Percentiles rank a stretch among this genome's conserved stretches.
Conservation (phyloP, 2,329 filamentous ascomycete species). For the Trichoderma arundinaceum region DNA sequence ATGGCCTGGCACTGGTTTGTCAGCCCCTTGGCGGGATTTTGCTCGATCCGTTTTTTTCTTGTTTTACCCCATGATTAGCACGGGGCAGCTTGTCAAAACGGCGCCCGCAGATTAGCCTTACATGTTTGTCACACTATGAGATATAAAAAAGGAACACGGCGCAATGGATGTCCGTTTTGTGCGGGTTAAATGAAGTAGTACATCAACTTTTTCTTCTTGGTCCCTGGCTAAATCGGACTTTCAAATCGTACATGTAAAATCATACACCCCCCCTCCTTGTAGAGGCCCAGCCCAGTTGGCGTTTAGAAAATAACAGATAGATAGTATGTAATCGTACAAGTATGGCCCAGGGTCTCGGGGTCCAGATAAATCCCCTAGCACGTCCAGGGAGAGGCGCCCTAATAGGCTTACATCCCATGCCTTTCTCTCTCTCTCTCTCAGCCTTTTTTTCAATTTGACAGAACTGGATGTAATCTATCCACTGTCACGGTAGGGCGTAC, state of each 20-base stretch:
- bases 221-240: constrained; percentile 2
- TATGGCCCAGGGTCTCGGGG: neutral
- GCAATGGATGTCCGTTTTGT: neutral
- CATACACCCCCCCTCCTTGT: constrained; percentile 1
- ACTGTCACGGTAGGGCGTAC: constrained; percentile 4
- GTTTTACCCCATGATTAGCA: constrained; percentile 5
- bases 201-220: neutral
- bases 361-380: neutral
- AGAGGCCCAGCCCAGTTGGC: neutral
- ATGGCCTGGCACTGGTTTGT: neutral
- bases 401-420: constrained; percentile 23
- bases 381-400: constrained; percentile 2
- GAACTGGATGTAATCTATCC: neutral
- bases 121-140: neutral
- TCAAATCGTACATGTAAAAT: neutral
- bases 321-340: no score
- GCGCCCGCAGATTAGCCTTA: constrained; percentile 8
- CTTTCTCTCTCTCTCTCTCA: no score
- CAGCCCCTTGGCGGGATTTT: neutral
- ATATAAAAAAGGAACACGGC: neutral
- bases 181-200: neutral
- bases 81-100: neutral
- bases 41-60: neutral
- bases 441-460: neutral
- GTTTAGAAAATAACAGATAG: neutral